Evolutionary conservation across 2,329 filamentous ascomycete species (phyloP), one percentile per base, ranked within the genome.

Genomic region (Penicillium sclerotiorum): DNA sequence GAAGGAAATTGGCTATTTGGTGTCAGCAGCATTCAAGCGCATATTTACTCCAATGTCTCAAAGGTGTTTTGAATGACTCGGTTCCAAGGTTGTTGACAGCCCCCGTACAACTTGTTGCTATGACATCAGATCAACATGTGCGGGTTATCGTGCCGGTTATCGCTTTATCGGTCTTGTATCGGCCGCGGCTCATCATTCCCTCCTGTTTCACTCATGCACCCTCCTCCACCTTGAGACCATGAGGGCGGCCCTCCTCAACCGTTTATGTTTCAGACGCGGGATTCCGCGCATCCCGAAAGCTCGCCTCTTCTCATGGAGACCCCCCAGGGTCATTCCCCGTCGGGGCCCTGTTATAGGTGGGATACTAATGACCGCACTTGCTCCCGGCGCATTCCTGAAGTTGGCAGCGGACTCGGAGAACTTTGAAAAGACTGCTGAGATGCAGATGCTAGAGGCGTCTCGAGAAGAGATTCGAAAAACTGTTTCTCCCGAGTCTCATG

Each of bases 381-480:
- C 76, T 20, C 82, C 84, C 0, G 78, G 76, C 5, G 82, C 79
- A 1, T 85, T 86, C 55, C 77, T 87, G 32, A 73, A 80, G 47
- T 71, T 86, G 36, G 77, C 78, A 41, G 76, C 82, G 54, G 73
- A 80, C 37, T 71, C 78, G 22, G 63, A 68, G 37, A 69, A 70
- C 46, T 71, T 76, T 59, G 75, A 74, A 21, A 78, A 87, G 64
- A 96, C 92, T 2, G 83, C 84, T 21, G 92, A 96, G 73, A 82
- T 82, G 71, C 87, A 90, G 57, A 96, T 96, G 93, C 81, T 96
- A 12, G 83, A 91, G 67, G 84, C 80, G 2, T 96, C 92, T 30
- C 79, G 89, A 35, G 76, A 85, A 47, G 93, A 96, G 73, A 83
- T 96, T 28, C 78, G 79, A 49, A 89, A 89, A 62, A 80, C 80